Percentiles rank a stretch among this genome's conserved stretches.
phyloP scores from a whole-genome alignment of 805 yeast species.

The Priceomyces melissophilus region DNA sequence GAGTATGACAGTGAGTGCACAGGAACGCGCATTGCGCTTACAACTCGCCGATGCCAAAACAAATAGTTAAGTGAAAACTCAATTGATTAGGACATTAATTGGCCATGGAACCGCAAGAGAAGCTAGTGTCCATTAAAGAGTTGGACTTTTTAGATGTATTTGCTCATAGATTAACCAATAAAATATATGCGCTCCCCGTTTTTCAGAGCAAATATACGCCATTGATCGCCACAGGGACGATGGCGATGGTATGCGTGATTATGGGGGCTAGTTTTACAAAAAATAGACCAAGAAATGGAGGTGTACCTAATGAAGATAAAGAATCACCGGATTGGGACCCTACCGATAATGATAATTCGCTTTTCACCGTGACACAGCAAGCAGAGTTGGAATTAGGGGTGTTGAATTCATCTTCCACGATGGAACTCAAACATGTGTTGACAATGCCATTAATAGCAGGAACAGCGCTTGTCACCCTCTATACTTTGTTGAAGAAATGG shows the following conservation, averaged over 20 bases:
- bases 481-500: conserved; percentile 31
- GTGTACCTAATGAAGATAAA: conserved; percentile 15
- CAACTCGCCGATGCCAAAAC: no score
- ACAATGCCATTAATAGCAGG: conserved; percentile 46
- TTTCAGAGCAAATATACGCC: no score
- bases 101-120: no score
- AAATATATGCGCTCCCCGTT: background rate
- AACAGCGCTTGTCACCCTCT: conserved; percentile 31
- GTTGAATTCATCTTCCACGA: background rate
- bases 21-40: no score
- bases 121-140: background rate
- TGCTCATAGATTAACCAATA: background rate
- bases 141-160: conserved; percentile 2
- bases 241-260: conserved; percentile 19
- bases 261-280: conserved; percentile 19
- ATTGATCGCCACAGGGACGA: conserved; percentile 4
- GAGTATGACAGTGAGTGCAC: no score
- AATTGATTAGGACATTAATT: no score
- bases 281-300: conserved; percentile 21
- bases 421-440: conserved; percentile 26
- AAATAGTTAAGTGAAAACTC: no score
- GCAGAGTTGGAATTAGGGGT: conserved; percentile 3
- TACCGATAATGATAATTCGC: conserved; percentile 17
- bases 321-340: conserved; percentile 13
- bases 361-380: conserved; percentile 1